phyloP scores from a whole-genome alignment of 495 filamentous ascomycete genomes.

The Hypoxylon intermedium region DNA sequence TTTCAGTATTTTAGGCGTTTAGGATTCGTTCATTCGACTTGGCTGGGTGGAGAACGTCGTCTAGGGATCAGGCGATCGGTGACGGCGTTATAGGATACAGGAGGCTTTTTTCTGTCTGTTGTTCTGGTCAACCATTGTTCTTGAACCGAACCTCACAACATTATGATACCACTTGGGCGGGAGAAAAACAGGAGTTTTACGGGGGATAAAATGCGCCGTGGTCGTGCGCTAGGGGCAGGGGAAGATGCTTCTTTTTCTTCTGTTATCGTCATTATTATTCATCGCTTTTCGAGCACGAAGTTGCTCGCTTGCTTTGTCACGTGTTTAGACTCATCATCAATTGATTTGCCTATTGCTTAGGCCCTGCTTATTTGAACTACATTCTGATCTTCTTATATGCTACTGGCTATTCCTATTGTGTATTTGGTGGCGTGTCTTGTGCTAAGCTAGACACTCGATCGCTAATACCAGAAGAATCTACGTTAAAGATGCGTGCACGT shows the following conservation, averaged over 20 bases:
- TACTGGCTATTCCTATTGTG: too few species aligned
- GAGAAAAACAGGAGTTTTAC: conserved; percentile 30
- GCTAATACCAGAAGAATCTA: too few species aligned
- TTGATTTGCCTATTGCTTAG: conserved; percentile 19
- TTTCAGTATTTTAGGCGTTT: conserved; percentile 21
- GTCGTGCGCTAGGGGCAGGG: conserved; percentile 18
- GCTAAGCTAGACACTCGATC: too few species aligned
- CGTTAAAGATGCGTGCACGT: too few species aligned
- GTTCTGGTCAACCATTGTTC: conserved; percentile 8
- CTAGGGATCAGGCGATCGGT: conserved; percentile 13
- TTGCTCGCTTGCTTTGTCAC: conserved; percentile 15
- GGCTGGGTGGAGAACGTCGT: conserved; percentile 1
- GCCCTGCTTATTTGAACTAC: conserved; percentile 14
- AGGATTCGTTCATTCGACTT: conserved; percentile 6
- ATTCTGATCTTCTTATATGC: too few species aligned
- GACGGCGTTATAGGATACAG: conserved; percentile 11
- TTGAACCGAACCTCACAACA: conserved; percentile 3
- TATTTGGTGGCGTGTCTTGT: too few species aligned
- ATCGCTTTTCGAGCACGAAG: conserved; percentile 4
- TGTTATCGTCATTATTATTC: too few species aligned
- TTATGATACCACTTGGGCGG: conserved; percentile 39
- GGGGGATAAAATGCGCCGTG: conserved; percentile 6
- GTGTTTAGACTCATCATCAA: conserved; percentile 19
- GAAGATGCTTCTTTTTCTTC: not conserved
- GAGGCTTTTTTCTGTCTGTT: conserved; percentile 12